Conservation (phyloP, 2,329 filamentous ascomycete species). For the Cytospora piceicola region DNA sequence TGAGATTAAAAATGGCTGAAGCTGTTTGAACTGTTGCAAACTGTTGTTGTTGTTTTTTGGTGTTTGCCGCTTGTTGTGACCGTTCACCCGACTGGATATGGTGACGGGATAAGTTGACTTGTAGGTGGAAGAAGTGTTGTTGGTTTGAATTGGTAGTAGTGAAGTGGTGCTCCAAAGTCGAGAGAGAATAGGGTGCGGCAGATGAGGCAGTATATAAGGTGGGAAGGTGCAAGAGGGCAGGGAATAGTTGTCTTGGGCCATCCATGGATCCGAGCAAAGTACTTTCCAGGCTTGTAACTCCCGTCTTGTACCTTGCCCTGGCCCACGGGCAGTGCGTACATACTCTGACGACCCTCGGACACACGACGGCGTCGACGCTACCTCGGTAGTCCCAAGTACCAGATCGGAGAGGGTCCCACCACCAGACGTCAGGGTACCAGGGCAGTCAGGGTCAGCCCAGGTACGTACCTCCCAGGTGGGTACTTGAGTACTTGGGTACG, state of each 20-base stretch:
- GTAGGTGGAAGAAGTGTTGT: background rate
- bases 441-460: too few species aligned
- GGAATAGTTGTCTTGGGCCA: conserved; percentile 10
- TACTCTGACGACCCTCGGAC: conserved; percentile 2
- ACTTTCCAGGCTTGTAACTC: background rate
- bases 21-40: background rate
- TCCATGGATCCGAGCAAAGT: background rate
- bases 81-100: conserved; percentile 4
- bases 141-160: conserved; percentile 3
- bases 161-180: conserved; percentile 19
- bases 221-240: conserved; percentile 8
- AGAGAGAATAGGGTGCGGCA: conserved; percentile 6
- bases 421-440: background rate
- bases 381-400: conserved; percentile 4
- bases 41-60: background rate
- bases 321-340: background rate
- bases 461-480: too few species aligned
- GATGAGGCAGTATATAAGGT: conserved; percentile 4
- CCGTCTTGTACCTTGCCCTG: conserved; percentile 1
- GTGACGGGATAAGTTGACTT: conserved; percentile 1
- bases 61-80: background rate
- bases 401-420: conserved; percentile 1
- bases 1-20: background rate
- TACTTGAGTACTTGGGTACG: too few species aligned
- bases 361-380: conserved; percentile 1